A percentile compares a stretch with the other conserved stretches of the same genome.
Evolutionary conservation across 1,284 basidiomycete genomes (phyloP).

Genomic region (Entoloma clypeatum): DNA sequence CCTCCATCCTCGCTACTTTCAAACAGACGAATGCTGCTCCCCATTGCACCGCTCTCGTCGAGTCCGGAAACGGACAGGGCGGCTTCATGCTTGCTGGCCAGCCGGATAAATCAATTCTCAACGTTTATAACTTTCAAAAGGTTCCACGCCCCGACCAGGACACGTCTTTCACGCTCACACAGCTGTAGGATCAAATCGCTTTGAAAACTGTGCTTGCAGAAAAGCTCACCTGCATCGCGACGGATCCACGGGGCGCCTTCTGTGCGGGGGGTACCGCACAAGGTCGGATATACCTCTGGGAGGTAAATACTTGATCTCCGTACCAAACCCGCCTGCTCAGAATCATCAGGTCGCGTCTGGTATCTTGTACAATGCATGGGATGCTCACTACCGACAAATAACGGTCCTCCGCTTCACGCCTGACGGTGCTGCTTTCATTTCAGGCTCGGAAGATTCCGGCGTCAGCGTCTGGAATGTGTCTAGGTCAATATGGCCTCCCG

Average conservation of each 20-base stretch:
- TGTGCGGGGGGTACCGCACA: slow-evolving; percentile 86
- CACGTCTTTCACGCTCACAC: slow-evolving; percentile 5
- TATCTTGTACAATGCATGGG: slow-evolving; percentile 84
- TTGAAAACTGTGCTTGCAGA: slow-evolving; percentile 89
- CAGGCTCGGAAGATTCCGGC: slow-evolving; percentile 87
- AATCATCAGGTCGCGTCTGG: slow-evolving; percentile 78
- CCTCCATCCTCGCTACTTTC: slow-evolving; percentile 65
- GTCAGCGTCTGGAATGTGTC: slow-evolving; percentile 88
- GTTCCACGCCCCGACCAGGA: slow-evolving; percentile 29
- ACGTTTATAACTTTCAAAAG: slow-evolving; percentile 84
- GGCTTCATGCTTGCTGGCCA: slow-evolving; percentile 76
- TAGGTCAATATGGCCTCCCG: slow-evolving; percentile 50
- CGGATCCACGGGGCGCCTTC: slow-evolving; percentile 71
- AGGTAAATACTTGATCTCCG: slow-evolving; percentile 53
- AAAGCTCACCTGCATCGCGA: slow-evolving; percentile 75
- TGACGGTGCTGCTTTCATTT: slow-evolving; percentile 78
- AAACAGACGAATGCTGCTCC: slow-evolving; percentile 64
- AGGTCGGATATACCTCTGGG: slow-evolving; percentile 94
- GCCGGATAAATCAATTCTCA: slow-evolving; percentile 74
- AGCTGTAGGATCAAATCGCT: slow-evolving; percentile 76
- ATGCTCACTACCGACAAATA: slow-evolving; percentile 91
- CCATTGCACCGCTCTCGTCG: slow-evolving; percentile 59
- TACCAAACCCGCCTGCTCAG: slow-evolving; percentile 12
- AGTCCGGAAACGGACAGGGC: slow-evolving; percentile 62
- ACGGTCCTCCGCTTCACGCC: slow-evolving; percentile 79